These are phyloP conservation scores for Euphrasia confusa DNA, from an alignment of 257 asterid species.

Conservation along the genomic window DNA sequence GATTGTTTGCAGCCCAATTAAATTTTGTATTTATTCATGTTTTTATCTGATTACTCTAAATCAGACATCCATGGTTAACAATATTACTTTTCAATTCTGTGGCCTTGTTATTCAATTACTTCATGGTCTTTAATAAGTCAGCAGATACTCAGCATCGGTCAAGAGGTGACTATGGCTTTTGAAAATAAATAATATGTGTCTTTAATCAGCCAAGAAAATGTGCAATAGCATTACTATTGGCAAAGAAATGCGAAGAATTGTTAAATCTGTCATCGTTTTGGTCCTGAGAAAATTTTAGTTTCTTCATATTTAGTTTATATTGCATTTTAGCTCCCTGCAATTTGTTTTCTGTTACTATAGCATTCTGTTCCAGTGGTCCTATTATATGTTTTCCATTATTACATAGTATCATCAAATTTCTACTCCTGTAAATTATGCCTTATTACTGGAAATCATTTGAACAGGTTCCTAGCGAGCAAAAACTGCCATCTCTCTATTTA, in stretches of 20 bases:
- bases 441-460: conserved; percentile 35
- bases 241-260: conserved; percentile 9
- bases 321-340: conserved; percentile 3
- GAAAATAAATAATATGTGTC: not conserved
- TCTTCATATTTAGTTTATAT: conserved; percentile 16
- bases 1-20: conserved; percentile 16
- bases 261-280: not conserved
- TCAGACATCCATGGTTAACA: conserved; percentile 3
- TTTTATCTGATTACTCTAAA: not conserved
- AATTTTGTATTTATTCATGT: not conserved
- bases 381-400: conserved; percentile 7
- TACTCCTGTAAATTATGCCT: conserved; percentile 25
- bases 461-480: conserved; percentile 92
- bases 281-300: not conserved
- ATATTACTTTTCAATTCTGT: not conserved
- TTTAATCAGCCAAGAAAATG: conserved; percentile 3
- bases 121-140: conserved; percentile 13
- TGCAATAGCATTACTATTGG: conserved; percentile 4
- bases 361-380: not conserved
- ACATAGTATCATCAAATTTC: conserved; percentile 3
- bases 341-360: not conserved
- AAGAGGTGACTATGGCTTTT: conserved; percentile 15
- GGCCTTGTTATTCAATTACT: conserved; percentile 3
- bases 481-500: conserved; percentile 90
- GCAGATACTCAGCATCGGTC: conserved; percentile 16